phyloP scores from a whole-genome alignment of 2,329 filamentous ascomycete genomes.

The Claviceps fusiformis region DNA sequence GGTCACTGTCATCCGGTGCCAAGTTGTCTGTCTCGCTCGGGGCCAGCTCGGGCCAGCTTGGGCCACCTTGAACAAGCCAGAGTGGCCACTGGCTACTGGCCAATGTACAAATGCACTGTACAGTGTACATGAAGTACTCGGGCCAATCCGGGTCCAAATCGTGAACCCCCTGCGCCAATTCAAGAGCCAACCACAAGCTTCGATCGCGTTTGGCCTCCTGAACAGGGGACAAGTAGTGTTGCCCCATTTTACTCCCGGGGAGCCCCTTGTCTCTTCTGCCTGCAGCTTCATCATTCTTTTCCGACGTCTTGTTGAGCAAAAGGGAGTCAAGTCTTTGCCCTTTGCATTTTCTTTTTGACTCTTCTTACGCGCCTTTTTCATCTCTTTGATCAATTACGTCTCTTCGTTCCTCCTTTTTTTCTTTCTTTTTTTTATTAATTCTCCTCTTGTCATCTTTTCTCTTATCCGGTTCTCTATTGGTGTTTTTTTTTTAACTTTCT shows the following conservation, averaged over 20 bases:
- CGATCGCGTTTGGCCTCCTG: background rate
- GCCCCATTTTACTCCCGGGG: background rate
- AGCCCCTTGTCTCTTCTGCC: background rate
- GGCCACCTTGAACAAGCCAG: background rate
- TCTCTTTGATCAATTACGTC: background rate
- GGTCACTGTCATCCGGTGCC: background rate
- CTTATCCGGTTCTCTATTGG: background rate
- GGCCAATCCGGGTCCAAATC: background rate
- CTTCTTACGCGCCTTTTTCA: constrained; percentile 1
- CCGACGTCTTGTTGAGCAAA: background rate
- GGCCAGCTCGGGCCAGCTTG: too few relatives aligned
- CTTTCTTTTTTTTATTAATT: constrained; percentile 9
- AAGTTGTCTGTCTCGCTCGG: too few relatives aligned
- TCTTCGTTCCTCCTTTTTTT: constrained; percentile 6
- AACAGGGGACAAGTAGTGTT: background rate
- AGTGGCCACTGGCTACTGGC: background rate
- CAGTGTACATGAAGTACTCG: too few relatives aligned
- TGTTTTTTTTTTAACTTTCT: too few relatives aligned
- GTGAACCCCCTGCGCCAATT: background rate
- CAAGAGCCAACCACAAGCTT: background rate
- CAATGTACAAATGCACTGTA: too few relatives aligned
- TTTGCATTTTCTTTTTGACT: background rate
- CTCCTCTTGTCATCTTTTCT: background rate
- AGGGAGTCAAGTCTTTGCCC: constrained; percentile 1
- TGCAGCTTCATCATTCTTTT: constrained; percentile 4